These are phyloP conservation scores for Rhynchospora tenuis DNA, from an alignment of 176 grass and related monocot species.

Conservation along the genomic window DNA sequence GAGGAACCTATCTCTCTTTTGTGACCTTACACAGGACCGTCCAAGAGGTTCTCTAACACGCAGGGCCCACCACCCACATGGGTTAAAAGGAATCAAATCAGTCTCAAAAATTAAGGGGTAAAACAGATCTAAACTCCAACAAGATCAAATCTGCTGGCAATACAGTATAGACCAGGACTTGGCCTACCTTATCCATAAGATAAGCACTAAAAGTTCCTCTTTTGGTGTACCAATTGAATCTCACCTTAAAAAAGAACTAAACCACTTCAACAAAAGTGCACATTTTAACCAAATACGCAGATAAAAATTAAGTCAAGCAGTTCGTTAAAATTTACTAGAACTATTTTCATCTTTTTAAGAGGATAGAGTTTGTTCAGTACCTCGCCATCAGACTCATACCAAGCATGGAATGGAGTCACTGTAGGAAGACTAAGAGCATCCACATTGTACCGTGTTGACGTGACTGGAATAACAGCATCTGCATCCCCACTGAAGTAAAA, in stretches of 20 bases:
- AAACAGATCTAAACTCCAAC: not conserved
- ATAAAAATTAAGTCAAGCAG: not conserved
- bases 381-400: slow-evolving; percentile 88
- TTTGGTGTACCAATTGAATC: not conserved
- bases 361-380: slow-evolving; percentile 26
- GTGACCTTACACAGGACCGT: not conserved
- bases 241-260: not conserved
- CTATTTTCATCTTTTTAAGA: slow-evolving; percentile 3
- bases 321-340: not conserved
- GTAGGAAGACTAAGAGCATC: slow-evolving; percentile 84
- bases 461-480: slow-evolving; percentile 84
- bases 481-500: slow-evolving; percentile 74
- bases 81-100: not conserved
- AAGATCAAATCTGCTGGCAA: not conserved
- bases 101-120: not conserved
- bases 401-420: slow-evolving; percentile 71
- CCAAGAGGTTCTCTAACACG: not conserved
- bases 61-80: too few relatives aligned
- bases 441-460: slow-evolving; percentile 81
- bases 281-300: not conserved
- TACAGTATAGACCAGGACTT: not conserved
- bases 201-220: not conserved
- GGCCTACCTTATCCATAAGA: not conserved
- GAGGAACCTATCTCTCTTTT: not conserved
- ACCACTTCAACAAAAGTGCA: not conserved